Evolutionary conservation across 2,329 filamentous ascomycete species (phyloP), one percentile per base, ranked within the genome.

Genomic region (Lachnellula suecica): DNA sequence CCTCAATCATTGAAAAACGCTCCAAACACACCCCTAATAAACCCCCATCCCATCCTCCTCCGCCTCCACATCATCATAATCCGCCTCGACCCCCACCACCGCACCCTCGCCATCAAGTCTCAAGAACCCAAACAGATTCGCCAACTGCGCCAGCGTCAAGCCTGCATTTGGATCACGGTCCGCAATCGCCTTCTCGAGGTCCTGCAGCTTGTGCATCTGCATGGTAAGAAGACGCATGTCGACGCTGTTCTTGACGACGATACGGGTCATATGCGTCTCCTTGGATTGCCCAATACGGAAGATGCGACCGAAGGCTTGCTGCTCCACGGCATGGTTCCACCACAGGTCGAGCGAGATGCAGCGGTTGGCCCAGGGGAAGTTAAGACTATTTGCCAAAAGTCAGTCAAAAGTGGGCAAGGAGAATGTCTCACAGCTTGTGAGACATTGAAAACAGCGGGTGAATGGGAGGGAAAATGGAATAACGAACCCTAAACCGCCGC

Each of bases 211-310:
- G 0, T 61, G 47, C 0, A 72, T 53, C 53, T 91, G 86, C 57
- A 89, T 73, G 0, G 66, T 43, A 0, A 77, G 63, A 3, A 91
- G 71, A 0, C 75, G 70, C 9, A 78, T 71, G 53, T 91, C 87
- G 4, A 89, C 79, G 0, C 76, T 79, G 4, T 78, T 71, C 1
- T 72, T 67, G 0, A 84, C 73, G 1, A 83, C 68, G 29, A 91
- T 73, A 0, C 83, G 75, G 1, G 81, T 75, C 52, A 88, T 77
- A 10, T 81, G 71, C 0, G 85, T 84, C 29, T 81, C 71, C 38
- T 84, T 79, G 0, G 63, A 56, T 57, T 93, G 88, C 0, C 86
- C 86, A 2, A 85, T 82, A 4, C 88, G 77, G 59, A 79, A 80
- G 0, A 89, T 79, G 0, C 88, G 79, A 1, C 71, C 71, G 35